Evolutionary conservation across 257 asterid genomes (phyloP), one percentile per base, ranked within the genome.

Genomic region (Thymus quinquecostatus): DNA sequence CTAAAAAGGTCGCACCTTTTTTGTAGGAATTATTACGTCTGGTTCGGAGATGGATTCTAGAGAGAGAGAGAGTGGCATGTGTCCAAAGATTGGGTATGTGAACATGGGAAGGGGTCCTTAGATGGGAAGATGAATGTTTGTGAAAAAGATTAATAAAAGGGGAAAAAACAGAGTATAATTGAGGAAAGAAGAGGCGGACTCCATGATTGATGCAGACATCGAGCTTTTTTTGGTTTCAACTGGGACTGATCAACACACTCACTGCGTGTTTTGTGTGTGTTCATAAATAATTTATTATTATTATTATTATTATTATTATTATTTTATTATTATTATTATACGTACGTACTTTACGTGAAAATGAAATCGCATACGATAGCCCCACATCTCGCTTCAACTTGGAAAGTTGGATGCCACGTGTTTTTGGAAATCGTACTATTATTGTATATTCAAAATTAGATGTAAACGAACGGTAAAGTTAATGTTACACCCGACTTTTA

Each of bases 151-250:
- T 62, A 71, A 75, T 55, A 43, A 76, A 83, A 56, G 44, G 73
- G 80, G 6, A 50, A 75, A 59, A 69, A 21, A 21, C 21, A 21
- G 21, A 21, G 21, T 21, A 21, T 21, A 21, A 21, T 21, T 21
- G 21, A 73, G 66, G 11, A 72, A 77, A 74, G 78, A 43, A 78
- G 6, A 45, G 45, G 69, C 60, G 45, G 67, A 78, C 63, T 57
- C 63, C 75, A 81, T 81, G 70, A 77, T 81, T 81, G 84, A 70
- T 74, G 69, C 77, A 83, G 78, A 60, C 81, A 48, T 72, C 2
- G 60, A 57, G 29, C 59, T 63, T 55, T 63, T 55, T 44, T 64
- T 66, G 66, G 40, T 58, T 64, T 74, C 38, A 47, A 57, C 28
- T 53, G 66, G 66, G 74, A 79, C 77, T 57, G 49, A 10, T 60